Conservation (phyloP, 306 rosid species). For the Delonix regia region DNA sequence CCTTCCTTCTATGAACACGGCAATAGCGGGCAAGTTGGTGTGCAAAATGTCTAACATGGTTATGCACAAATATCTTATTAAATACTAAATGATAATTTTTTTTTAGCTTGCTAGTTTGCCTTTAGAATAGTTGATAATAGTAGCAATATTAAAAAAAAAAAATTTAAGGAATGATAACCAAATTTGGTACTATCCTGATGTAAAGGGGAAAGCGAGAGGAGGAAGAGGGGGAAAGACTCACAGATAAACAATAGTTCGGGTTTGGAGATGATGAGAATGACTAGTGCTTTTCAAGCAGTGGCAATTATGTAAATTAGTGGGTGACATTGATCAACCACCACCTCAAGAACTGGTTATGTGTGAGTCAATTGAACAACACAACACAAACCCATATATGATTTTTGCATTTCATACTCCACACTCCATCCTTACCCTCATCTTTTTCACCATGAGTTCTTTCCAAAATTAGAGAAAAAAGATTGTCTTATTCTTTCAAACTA, state of each 20-base stretch:
- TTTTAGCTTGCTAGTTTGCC: not conserved
- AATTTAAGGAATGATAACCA: no score
- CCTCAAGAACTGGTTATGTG: constrained; percentile 2
- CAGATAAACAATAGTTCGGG: not conserved
- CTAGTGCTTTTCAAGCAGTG: constrained; percentile 22
- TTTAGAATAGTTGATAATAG: not conserved
- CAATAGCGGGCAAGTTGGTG: no score
- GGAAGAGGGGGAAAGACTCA: constrained; percentile 10
- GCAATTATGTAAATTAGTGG: not conserved
- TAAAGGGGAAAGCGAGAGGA: constrained; percentile 25
- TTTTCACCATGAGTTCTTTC: not conserved
- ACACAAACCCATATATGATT: constrained; percentile 16
- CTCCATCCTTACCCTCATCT: constrained; percentile 22
- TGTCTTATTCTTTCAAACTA: no score
- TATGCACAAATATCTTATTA: not conserved
- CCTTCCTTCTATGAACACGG: not conserved
- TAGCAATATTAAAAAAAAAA: no score
- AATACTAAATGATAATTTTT: not conserved
- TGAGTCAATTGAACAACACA: constrained; percentile 6
- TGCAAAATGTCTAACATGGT: no score
- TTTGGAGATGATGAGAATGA: constrained; percentile 32
- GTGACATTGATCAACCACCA: constrained; percentile 16
- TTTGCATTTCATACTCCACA: no score
- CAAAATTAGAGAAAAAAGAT: not conserved
- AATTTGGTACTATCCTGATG: not conserved